phyloP scores from a whole-genome alignment of 1,284 basidiomycete species.

The Uromyces viciae-fabae region DNA sequence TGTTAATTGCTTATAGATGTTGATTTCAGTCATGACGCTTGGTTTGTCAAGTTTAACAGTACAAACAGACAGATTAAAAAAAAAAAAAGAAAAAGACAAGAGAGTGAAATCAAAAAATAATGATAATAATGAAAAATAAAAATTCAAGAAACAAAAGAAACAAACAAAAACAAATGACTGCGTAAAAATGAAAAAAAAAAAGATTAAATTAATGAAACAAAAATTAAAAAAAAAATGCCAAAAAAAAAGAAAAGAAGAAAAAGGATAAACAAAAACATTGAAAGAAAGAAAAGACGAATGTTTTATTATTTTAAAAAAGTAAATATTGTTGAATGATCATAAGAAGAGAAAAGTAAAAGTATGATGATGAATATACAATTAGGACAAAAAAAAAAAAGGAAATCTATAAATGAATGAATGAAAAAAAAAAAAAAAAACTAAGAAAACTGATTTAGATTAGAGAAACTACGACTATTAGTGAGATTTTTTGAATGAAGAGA shows the following conservation, averaged over 20 bases:
- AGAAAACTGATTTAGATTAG: not conserved
- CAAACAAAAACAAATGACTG: not conserved
- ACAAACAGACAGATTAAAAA: too few relatives aligned
- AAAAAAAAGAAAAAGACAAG: not conserved
- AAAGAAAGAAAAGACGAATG: not conserved
- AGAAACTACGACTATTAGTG: slow-evolving; percentile 10
- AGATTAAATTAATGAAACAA: not conserved
- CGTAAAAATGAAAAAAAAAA: not conserved
- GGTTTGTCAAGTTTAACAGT: too few relatives aligned
- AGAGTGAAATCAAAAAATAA: not conserved
- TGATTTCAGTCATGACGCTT: too few relatives aligned
- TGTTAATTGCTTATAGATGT: too few relatives aligned
- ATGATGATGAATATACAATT: not conserved
- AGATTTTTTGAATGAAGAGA: not conserved
- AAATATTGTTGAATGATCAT: not conserved
- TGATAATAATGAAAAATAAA: not conserved
- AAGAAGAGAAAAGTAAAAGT: not conserved
- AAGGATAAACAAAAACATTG: not conserved
- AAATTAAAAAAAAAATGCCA: not conserved
- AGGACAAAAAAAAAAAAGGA: not conserved
- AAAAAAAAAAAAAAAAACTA: not conserved
- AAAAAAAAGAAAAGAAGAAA: slow-evolving; percentile 12
- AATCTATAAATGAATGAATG: not conserved
- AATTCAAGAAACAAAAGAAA: not conserved
- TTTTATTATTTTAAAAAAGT: not conserved